A percentile compares a stretch with the other conserved stretches of the same genome.
Conservation (phyloP, 805 yeast species). For the Lachancea sp. region DNA sequence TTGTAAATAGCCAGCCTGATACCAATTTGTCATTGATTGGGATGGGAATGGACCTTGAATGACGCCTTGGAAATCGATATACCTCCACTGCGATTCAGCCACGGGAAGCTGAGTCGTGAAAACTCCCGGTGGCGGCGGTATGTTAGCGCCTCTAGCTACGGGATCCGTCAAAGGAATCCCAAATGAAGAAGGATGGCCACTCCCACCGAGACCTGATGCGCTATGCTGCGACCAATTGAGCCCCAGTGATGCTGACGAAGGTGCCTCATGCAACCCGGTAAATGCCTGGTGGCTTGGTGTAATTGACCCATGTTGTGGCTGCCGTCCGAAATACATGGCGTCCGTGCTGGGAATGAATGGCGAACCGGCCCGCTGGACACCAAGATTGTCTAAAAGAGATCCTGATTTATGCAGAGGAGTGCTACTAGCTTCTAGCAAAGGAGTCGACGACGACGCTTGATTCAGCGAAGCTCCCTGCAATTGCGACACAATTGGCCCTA, state of each 20-base stretch:
- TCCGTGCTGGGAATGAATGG: slow-evolving; percentile 13
- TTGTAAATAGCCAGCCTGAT: slow-evolving; percentile 52
- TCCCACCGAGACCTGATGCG: background rate
- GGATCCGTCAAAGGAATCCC: background rate
- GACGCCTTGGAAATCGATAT: slow-evolving; percentile 61
- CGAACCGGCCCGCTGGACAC: slow-evolving; percentile 23
- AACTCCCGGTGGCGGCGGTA: slow-evolving; percentile 4
- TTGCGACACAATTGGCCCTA: slow-evolving; percentile 19
- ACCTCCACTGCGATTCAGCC: slow-evolving; percentile 57
- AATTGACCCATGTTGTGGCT: slow-evolving; percentile 6
- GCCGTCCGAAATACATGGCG: background rate
- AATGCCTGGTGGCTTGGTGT: background rate
- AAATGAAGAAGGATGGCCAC: background rate
- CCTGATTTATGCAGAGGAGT: slow-evolving; percentile 18
- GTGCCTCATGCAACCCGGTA: slow-evolving; percentile 8
- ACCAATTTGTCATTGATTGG: slow-evolving; percentile 74
- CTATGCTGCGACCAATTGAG: slow-evolving; percentile 9
- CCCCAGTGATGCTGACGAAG: slow-evolving; percentile 14
- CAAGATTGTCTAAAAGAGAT: slow-evolving; percentile 25
- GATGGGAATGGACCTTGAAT: slow-evolving; percentile 87
- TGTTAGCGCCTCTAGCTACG: background rate
- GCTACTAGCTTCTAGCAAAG: slow-evolving; percentile 5
- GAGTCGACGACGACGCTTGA: slow-evolving; percentile 10
- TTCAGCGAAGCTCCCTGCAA: slow-evolving; percentile 15
- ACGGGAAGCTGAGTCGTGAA: slow-evolving; percentile 18